Conservation (phyloP, 805 yeast species). For the Hanseniaspora thailandica region DNA sequence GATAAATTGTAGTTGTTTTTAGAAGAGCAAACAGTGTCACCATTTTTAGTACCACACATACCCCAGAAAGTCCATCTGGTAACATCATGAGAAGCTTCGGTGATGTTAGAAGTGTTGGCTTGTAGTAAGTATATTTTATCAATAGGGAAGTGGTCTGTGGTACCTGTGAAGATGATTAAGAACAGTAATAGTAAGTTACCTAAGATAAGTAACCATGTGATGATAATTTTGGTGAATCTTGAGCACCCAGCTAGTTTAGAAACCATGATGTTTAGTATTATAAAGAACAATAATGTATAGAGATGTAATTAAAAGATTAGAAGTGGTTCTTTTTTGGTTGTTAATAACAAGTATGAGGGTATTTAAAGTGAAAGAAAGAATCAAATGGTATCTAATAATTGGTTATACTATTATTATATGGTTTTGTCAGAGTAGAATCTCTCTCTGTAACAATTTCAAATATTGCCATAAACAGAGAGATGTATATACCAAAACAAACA, state of each 20-base stretch:
- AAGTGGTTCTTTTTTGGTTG: too few species aligned
- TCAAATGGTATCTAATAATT: too few species aligned
- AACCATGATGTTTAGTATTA: neutral
- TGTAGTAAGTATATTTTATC: conserved; percentile 57
- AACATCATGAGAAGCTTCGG: conserved; percentile 33
- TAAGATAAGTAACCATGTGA: conserved; percentile 25
- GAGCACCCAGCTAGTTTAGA: neutral
- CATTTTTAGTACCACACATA: conserved; percentile 35
- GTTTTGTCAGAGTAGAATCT: too few species aligned
- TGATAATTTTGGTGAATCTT: conserved; percentile 16
- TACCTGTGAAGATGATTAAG: conserved; percentile 54
- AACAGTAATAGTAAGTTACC: conserved; percentile 41
- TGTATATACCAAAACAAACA: too few species aligned
- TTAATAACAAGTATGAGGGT: too few species aligned
- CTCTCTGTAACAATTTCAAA: too few species aligned
- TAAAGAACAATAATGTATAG: too few species aligned
- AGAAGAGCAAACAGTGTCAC: conserved; percentile 22
- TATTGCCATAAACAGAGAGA: too few species aligned
- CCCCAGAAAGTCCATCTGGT: conserved; percentile 86
- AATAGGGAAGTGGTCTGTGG: conserved; percentile 47
- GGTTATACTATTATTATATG: too few species aligned
- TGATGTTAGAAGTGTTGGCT: conserved; percentile 51
- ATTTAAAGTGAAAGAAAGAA: too few species aligned
- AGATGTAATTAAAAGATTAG: too few species aligned
- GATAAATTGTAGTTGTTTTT: conserved; percentile 32